These are phyloP conservation scores for Tolypocladium capitatum DNA, from an alignment of 2,329 filamentous ascomycete species.

Conservation along the genomic window DNA sequence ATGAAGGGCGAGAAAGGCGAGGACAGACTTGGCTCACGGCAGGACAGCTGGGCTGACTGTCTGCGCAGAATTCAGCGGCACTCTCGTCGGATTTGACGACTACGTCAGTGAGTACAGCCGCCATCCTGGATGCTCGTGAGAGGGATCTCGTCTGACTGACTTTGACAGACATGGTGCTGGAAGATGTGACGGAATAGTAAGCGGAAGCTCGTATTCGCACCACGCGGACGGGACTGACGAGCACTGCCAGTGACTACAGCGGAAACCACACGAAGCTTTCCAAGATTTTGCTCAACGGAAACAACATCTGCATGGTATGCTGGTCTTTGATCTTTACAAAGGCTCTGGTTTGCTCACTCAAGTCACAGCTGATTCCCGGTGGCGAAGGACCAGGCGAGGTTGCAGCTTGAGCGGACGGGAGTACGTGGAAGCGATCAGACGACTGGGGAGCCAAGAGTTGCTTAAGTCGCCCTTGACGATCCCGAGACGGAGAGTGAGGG, in stretches of 20 bases:
- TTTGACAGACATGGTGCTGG: conserved; percentile 81
- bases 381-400: conserved; percentile 49
- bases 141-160: conserved; percentile 8
- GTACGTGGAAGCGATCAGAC: background rate
- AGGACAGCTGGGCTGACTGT: conserved; percentile 5
- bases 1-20: conserved; percentile 98
- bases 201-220: conserved; percentile 12
- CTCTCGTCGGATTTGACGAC: conserved; percentile 91
- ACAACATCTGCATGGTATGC: conserved; percentile 97
- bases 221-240: conserved; percentile 9
- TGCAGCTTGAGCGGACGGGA: background rate
- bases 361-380: conserved; percentile 58
- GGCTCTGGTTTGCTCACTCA: conserved; percentile 2
- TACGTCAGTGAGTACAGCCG: conserved; percentile 78
- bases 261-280: conserved; percentile 78
- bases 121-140: background rate
- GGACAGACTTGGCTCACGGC: background rate
- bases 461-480: background rate
- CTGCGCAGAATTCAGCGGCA: conserved; percentile 77
- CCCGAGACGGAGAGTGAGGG: background rate
- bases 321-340: background rate
- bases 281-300: conserved; percentile 93
- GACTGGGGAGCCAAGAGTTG: background rate
- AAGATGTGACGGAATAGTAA: conserved; percentile 94
- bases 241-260: conserved; percentile 63